Evolutionary conservation across 352 stramenopile genomes (phyloP).

Genomic region (Phytophthora citrophthora): DNA sequence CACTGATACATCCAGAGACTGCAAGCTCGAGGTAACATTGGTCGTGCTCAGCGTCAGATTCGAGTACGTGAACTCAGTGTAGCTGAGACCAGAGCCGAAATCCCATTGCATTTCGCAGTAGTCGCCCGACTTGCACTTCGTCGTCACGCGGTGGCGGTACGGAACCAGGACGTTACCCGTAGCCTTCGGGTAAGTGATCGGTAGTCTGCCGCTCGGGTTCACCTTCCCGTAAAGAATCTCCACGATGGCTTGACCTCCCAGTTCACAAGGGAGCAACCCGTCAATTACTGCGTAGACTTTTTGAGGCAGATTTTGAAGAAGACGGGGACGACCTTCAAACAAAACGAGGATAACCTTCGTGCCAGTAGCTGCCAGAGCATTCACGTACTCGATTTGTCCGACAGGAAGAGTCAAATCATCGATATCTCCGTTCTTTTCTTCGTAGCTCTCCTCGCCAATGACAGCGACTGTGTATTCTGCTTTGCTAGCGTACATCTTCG

Average conservation of each 20-base stretch:
- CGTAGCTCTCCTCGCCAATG: constrained; percentile 68
- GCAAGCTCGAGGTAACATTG: constrained; percentile 2
- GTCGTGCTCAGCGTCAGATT: constrained; percentile 30
- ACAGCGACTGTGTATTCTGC: constrained; percentile 56
- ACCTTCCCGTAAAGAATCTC: neutral
- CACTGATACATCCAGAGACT: neutral
- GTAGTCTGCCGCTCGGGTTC: neutral
- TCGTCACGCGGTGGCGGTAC: constrained; percentile 4
- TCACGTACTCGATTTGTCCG: constrained; percentile 55
- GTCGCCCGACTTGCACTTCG: neutral
- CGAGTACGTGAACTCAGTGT: constrained; percentile 57
- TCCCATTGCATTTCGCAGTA: constrained; percentile 40
- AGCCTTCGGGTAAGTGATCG: constrained; percentile 1
- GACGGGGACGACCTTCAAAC: neutral
- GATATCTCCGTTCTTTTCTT: constrained; percentile 81
- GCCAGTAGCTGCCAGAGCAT: constrained; percentile 42
- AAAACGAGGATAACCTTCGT: neutral
- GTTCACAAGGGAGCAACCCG: neutral
- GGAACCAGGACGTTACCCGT: neutral
- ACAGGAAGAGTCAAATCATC: constrained; percentile 44
- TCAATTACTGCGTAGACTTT: neutral
- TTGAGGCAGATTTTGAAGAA: neutral
- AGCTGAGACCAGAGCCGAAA: constrained; percentile 61
- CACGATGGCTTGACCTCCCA: neutral
- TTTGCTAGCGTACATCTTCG: constrained; percentile 44